Evolutionary conservation across 1,284 basidiomycete species (phyloP), one percentile per base, ranked within the genome.

Genomic region (Coriolopsis trogii): DNA sequence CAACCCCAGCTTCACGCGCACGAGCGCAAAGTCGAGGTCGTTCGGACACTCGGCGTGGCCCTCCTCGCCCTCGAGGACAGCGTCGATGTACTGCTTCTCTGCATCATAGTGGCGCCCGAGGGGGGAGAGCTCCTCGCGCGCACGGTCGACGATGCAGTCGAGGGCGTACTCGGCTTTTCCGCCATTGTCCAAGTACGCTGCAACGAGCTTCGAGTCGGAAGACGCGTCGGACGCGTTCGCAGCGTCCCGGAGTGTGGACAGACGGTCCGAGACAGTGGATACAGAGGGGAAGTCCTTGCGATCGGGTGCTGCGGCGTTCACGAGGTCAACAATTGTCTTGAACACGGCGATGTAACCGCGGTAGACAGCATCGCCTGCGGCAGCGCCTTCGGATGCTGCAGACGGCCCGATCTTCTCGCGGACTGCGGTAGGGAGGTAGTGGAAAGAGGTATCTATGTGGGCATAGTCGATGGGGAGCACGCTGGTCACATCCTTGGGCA

Each of bases 101-200:
- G 40, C 40, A 39, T 54, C 49, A 50, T 56, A 59, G 28, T 46
- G 33, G 20, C 49, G 39, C 15, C 58, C 58, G 37, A 56, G 54
- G 18, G 58, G 58, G 7, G 58, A 51, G 21, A 56, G 51, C 49
- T 59, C 58, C 47, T 59, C 58, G 40, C 49, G 52, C 50, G 58
- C 54, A 23, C 58, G 58, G 38, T 59, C 54, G 46, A 59, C 51
- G 36, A 59, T 50, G 55, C 54, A 59, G 49, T 59, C 55, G 10
- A 59, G 52, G 41, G 55, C 58, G 49, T 46, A 36, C 41, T 29
- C 49, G 4, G 47, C 52, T 15, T 33, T 33, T n/a, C 58, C 58
- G 23, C 58, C 58, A 8, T 37, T 46, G 34, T 42, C 51, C 21
- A 55, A 49, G 39, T 40, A 59, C 15, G 48, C 46, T 15, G 46